These are phyloP conservation scores for Podosphaera fusca DNA, from an alignment of 2,329 filamentous ascomycete genomes.

Conservation along the genomic window DNA sequence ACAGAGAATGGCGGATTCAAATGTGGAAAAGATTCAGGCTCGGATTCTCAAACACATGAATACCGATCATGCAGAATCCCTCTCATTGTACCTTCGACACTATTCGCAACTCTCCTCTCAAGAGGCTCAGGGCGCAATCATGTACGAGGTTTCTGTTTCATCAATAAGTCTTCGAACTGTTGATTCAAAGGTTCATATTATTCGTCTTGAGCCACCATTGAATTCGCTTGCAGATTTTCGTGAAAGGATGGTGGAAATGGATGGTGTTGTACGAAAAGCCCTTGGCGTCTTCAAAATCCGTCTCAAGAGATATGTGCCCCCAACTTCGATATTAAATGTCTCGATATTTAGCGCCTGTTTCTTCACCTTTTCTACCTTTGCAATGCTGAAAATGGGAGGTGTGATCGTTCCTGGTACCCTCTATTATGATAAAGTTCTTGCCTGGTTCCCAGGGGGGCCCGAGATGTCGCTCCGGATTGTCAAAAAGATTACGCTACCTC, in stretches of 20 bases:
- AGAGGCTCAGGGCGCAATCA: slow-evolving; percentile 30
- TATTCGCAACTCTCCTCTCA: slow-evolving; percentile 34
- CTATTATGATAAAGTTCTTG: slow-evolving; percentile 26
- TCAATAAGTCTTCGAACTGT: slow-evolving; percentile 36
- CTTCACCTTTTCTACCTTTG: slow-evolving; percentile 29
- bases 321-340: slow-evolving; percentile 19
- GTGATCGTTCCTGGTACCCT: slow-evolving; percentile 29
- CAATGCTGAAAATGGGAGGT: slow-evolving; percentile 18
- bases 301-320: slow-evolving; percentile 19
- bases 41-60: slow-evolving; percentile 75
- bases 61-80: slow-evolving; percentile 49
- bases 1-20: slow-evolving; percentile 5
- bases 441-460: slow-evolving; percentile 32
- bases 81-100: slow-evolving; percentile 56
- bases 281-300: slow-evolving; percentile 30
- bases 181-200: slow-evolving; percentile 22
- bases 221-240: slow-evolving; percentile 43
- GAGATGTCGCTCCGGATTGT: slow-evolving; percentile 34
- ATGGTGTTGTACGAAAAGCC: slow-evolving; percentile 30
- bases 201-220: slow-evolving; percentile 51
- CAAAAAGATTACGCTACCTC: slow-evolving; percentile 30
- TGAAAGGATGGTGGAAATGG: slow-evolving; percentile 50
- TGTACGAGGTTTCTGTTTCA: slow-evolving; percentile 42
- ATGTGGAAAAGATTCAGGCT: slow-evolving; percentile 26
- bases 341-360: slow-evolving; percentile 30